phyloP scores from a whole-genome alignment of 306 rosid species.

The Morella rubra region DNA sequence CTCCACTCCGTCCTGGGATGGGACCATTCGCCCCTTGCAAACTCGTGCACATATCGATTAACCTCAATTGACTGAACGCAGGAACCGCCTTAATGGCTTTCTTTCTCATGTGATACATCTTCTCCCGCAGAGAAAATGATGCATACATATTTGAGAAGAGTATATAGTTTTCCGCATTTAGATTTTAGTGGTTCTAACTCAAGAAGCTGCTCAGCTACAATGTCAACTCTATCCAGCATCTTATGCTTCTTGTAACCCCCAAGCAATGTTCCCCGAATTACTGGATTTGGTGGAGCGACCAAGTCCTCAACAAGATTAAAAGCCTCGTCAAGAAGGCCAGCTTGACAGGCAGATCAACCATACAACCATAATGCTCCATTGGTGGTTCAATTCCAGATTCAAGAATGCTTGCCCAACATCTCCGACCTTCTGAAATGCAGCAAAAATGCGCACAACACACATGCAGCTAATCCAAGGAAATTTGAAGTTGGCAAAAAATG shows the following conservation, averaged over 20 bases:
- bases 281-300: conserved; percentile 19
- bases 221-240: conserved; percentile 22
- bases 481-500: conserved; percentile 2
- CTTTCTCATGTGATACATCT: conserved; percentile 28
- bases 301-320: conserved; percentile 11
- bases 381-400: conserved; percentile 32
- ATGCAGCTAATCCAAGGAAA: conserved; percentile 28
- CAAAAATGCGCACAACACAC: conserved; percentile 29
- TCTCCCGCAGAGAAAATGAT: conserved; percentile 32
- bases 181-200: conserved; percentile 21
- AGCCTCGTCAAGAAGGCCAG: conserved; percentile 24
- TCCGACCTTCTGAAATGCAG: conserved; percentile 23
- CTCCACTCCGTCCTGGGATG: conserved; percentile 22
- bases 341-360: conserved; percentile 31
- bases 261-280: conserved; percentile 26
- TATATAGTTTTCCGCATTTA: conserved; percentile 24
- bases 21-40: conserved; percentile 29
- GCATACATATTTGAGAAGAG: conserved; percentile 35
- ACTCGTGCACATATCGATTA: conserved; percentile 24
- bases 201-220: conserved; percentile 22
- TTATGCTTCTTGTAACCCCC: conserved; percentile 27
- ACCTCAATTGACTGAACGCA: conserved; percentile 29
- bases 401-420: conserved; percentile 32
- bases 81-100: conserved; percentile 23
- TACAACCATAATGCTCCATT: conserved; percentile 31